Conservation (phyloP, 2,329 filamentous ascomycete genomes). For the Blastomyces parvus region DNA sequence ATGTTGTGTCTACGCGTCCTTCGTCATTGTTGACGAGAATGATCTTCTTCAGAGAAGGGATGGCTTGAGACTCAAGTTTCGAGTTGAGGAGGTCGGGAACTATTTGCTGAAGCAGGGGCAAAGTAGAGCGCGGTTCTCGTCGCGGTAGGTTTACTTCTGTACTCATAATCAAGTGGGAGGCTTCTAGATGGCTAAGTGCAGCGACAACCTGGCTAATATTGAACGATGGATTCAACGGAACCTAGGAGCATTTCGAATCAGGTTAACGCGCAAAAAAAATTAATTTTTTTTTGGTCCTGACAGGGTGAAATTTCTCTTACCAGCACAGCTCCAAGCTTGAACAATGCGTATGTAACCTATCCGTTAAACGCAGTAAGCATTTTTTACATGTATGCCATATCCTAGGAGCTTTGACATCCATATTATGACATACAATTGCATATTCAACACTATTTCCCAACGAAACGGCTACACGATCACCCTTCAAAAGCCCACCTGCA, state of each 20-base stretch:
- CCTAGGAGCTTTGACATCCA: neutral
- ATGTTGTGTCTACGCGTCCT: slow-evolving; percentile 42
- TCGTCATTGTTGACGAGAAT: slow-evolving; percentile 70
- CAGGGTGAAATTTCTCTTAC: slow-evolving; percentile 34
- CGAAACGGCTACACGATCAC: slow-evolving; percentile 75
- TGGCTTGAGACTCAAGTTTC: slow-evolving; percentile 44
- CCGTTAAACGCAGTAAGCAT: slow-evolving; percentile 6
- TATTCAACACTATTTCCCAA: slow-evolving; percentile 80
- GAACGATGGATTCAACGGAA: slow-evolving; percentile 89
- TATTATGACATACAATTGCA: slow-evolving; percentile 55
- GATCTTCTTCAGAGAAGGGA: slow-evolving; percentile 62
- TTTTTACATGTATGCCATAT: neutral
- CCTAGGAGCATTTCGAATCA: slow-evolving; percentile 30
- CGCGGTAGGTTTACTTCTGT: slow-evolving; percentile 73
- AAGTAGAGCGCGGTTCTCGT: slow-evolving; percentile 52
- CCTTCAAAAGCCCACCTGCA: slow-evolving; percentile 64
- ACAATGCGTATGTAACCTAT: slow-evolving; percentile 67
- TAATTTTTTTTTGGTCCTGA: too few species aligned
- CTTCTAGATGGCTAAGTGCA: slow-evolving; percentile 65
- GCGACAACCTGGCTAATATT: slow-evolving; percentile 67
- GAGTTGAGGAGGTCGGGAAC: slow-evolving; percentile 39
- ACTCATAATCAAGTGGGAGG: slow-evolving; percentile 69
- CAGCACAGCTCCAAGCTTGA: slow-evolving; percentile 87
- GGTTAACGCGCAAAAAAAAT: neutral
- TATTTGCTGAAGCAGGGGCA: slow-evolving; percentile 47